Conservation (phyloP, 2,329 filamentous ascomycete species). For the Westerdykella ornata region DNA sequence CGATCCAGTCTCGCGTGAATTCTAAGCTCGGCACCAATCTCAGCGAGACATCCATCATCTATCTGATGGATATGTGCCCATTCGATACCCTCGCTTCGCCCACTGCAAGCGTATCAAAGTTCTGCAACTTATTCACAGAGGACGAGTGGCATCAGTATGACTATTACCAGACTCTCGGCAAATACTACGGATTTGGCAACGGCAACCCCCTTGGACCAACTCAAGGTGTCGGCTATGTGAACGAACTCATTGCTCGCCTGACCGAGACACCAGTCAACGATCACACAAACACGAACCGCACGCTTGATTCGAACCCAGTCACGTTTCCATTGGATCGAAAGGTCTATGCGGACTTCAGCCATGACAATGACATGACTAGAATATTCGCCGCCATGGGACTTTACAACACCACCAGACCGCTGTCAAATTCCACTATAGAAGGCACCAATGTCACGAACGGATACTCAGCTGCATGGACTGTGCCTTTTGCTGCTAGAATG, state of each 20-base stretch:
- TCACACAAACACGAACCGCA: conserved; percentile 68
- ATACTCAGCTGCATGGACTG: conserved; percentile 69
- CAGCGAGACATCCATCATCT: conserved; percentile 55
- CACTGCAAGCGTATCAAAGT: conserved; percentile 54
- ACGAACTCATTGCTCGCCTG: conserved; percentile 78
- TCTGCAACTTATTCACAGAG: conserved; percentile 68
- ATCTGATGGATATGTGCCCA: conserved; percentile 82
- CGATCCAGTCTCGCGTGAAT: conserved; percentile 65
- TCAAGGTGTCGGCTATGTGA: conserved; percentile 80
- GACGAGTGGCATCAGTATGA: conserved; percentile 73
- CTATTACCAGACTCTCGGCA: conserved; percentile 72
- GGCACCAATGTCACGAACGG: conserved; percentile 53
- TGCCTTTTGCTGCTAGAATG: conserved; percentile 73
- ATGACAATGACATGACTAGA: conserved; percentile 79
- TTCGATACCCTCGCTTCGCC: conserved; percentile 65
- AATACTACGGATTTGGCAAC: conserved; percentile 74
- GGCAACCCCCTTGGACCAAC: conserved; percentile 75
- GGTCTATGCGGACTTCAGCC: conserved; percentile 84
- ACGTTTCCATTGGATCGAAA: conserved; percentile 65
- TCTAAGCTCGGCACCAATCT: conserved; percentile 62
- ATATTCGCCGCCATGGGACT: conserved; percentile 72
- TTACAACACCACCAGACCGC: conserved; percentile 58
- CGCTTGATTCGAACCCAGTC: conserved; percentile 58
- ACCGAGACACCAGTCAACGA: conserved; percentile 64
- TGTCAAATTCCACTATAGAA: conserved; percentile 43